Conservation (phyloP, 2,329 filamentous ascomycete genomes). For the Trichophyton benhamiae region DNA sequence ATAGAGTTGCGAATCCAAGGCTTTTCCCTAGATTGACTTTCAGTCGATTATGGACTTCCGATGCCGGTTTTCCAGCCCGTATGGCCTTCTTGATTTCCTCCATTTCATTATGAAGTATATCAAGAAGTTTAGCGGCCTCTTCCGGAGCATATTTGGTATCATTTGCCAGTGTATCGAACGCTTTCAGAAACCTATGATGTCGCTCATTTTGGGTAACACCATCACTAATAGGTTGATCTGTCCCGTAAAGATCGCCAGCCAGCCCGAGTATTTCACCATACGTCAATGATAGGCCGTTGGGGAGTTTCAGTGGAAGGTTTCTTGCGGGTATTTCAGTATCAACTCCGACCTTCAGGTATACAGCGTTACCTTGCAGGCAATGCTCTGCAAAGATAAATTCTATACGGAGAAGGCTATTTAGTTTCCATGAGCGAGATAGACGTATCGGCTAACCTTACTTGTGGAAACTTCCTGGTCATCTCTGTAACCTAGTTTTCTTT, state of each 20-base stretch:
- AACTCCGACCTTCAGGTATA: not conserved
- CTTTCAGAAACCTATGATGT: not conserved
- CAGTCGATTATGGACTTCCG: not conserved
- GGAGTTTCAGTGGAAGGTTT: not conserved
- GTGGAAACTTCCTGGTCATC: not conserved
- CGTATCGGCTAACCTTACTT: not conserved
- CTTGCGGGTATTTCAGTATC: not conserved
- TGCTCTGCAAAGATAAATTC: slow-evolving; percentile 5
- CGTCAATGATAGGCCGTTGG: slow-evolving; percentile 2
- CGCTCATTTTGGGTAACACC: not conserved
- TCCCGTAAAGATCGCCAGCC: slow-evolving; percentile 4
- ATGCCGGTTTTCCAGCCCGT: not conserved
- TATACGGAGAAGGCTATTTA: not conserved
- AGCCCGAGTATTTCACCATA: slow-evolving; percentile 2
- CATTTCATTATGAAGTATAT: not conserved
- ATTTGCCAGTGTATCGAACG: slow-evolving; percentile 1
- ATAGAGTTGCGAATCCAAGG: not conserved
- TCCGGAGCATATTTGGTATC: slow-evolving; percentile 3
- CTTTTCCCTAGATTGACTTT: not conserved
- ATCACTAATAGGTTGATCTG: slow-evolving; percentile 3
- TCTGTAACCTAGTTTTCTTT: not conserved
- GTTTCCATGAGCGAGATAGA: not conserved
- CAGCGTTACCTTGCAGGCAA: not conserved
- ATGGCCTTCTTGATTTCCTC: slow-evolving; percentile 1
- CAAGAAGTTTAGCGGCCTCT: not conserved